Base-by-base conservation (phyloP, 805 yeast species). In the Pichia exigua region DNA sequence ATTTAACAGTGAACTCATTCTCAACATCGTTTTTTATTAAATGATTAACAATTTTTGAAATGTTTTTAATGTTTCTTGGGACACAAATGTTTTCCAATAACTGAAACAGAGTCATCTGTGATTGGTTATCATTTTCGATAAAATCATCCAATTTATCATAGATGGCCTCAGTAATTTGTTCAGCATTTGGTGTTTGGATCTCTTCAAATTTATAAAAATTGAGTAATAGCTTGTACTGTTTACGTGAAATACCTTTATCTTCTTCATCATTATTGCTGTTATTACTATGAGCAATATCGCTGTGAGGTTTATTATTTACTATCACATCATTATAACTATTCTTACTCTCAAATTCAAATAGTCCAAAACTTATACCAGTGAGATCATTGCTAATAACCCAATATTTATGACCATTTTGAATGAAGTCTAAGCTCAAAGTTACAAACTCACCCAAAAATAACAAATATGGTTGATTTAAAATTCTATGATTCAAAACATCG, bases 61-160 rank as follows among this genome's bases (percentile, higher is more conserved):
- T 45, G 40, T 50, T 50, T 32, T 46, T 45, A 15, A 50, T 42
- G 15, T 45, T 46, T 45, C 53, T 41, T 3, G 53, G 53, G 15
- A 50, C 46, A 20, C 46, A 45, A 28, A 50, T 42, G 2, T 42
- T 18, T 12, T 18, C 17, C 11, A 45, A 27, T 20, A 50, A 18
- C 26, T 46, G 49, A 28, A 43, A 43, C 26, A 50, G 24, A 4
- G 53, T 20, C 15, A 20, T 41, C 11, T 42, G 30, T 13, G 47
- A 9, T 12, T 26, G 24, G 13, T 5, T 17, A 13, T 43, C 46
- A n/a, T 32, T 22, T 11, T 50, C 47, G 4, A 50, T n/a, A 39
- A 42, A 50, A 2, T 15, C 8, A 26, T 50, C 44, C 11, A 50
- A 9, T 9, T 17, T 40, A 12, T 43, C 41, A 46, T 45, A 50